Evolutionary conservation across 495 filamentous ascomycete genomes (phyloP), one percentile per base, ranked within the genome.

Genomic region (Tuber calosporum): DNA sequence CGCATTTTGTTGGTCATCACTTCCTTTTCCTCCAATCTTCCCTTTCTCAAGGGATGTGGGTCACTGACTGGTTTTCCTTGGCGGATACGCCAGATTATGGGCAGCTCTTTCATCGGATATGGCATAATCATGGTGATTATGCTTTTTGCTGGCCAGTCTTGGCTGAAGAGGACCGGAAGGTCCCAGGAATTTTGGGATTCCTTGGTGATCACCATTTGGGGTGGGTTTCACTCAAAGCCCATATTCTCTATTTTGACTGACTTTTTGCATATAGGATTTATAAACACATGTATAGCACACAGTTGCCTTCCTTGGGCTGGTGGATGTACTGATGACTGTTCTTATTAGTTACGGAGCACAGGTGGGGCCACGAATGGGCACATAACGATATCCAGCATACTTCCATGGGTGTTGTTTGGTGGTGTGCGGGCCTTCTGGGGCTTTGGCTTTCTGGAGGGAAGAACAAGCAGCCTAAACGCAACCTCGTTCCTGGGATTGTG

Each of bases 131-230:
- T 99, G 75, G 94, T 92, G 3, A 90, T 97, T 66, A 84, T 98
- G 20, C 86, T 98, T 40, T 85, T 97, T 17, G 91, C 94, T 43
- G 95, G 95, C 26, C 96, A 97, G 83, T 82, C 86, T 34, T 97
- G 93, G 94, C 83, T 99, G 69, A 88, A 87, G 67, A 87, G 91
- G 42, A 94, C 91, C 2, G 93, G 94, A 26, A 88, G 92, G 37
- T 94, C 92, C 72, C 95, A 98, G 83, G 95, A 99, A 83, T 99
- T 99, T 86, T 98, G 95, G 84, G 95, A 99, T 83, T 94, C 91
- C 68, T 82, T 91, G 17, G 86, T 98, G 48, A 99, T 99, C 80
- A 90, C 93, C 2, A 88, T 90, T 15, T 99, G 95, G 95, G 95
- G 95, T 62, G 22, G 42, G 37, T 66, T 58, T 68, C 15, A 42